Base-by-base conservation (phyloP, 1,284 basidiomycete species). In the Rhodotorula sp. region DNA sequence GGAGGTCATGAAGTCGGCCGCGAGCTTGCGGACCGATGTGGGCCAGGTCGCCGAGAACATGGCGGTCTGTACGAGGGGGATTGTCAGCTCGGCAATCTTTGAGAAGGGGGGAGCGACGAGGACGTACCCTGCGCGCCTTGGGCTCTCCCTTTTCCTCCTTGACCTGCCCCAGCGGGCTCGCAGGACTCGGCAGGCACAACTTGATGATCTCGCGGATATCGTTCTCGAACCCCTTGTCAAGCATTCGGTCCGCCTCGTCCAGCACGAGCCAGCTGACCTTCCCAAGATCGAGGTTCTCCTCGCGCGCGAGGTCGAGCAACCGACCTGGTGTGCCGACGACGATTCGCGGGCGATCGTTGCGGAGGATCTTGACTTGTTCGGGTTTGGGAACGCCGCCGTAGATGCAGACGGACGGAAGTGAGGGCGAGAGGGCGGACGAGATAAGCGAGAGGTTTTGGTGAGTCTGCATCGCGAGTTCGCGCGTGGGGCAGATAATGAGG, bases 171-270 rank as follows among this genome's bases (percentile, higher is more conserved):
- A 75, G 60, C 19, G 67, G 49, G 24, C 48, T n/a, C 8, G 56
- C 27, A 30, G 74, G 73, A 24, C 60, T 62, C 75, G 89, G 89
- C 39, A 89, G 89, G 74, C 79, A 81, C 76, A 87, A 84, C 13
- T 87, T 88, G 72, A 99, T 94, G 78, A 99, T 99, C 67, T 86
- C 86, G 59, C 93, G 85, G 74, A 99, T 98, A 80, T 99, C 96
- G 77, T 97, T 96, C 82, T 99, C 96, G 81, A 99, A 99, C 0
- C 96, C 96, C 78, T 91, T 94, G 81, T 99, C 96, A 59, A 99
- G 84, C 95, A 99, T 98, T 57, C 95, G 86, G 82, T 99, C 95
- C 2, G 95, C 95, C 82, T 99, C 95, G 78, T 99, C 96, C 52
- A 99, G 83, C 0, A 98, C 95, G 24, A 98, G 84, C 83, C 94